These are phyloP conservation scores for Akanthomyces uredinophilus DNA, from an alignment of 2,329 filamentous ascomycete species.

Conservation along the genomic window DNA sequence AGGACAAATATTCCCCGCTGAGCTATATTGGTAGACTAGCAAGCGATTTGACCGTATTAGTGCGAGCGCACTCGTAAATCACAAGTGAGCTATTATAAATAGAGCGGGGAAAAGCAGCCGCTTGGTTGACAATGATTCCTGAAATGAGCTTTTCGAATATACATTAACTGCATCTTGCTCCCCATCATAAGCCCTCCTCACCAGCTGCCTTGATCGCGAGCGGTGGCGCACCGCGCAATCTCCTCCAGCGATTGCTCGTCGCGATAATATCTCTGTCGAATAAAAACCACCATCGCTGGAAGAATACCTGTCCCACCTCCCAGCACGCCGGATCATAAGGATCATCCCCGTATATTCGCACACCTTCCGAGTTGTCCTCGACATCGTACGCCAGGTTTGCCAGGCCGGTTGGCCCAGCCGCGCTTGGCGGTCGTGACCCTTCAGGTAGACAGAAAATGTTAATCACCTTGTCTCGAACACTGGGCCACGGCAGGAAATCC, in stretches of 20 bases:
- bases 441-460: constrained; percentile 45
- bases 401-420: constrained; percentile 42
- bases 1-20: too few relatives aligned
- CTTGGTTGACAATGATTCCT: neutral
- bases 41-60: too few relatives aligned
- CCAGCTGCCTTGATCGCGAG: constrained; percentile 17
- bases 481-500: constrained; percentile 55
- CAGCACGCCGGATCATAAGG: constrained; percentile 44
- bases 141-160: neutral
- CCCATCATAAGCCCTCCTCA: neutral
- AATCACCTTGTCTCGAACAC: constrained; percentile 48
- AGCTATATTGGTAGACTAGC: too few relatives aligned
- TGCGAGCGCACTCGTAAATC: too few relatives aligned
- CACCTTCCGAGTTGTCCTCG: constrained; percentile 49
- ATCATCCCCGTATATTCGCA: constrained; percentile 44
- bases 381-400: constrained; percentile 52
- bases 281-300: constrained; percentile 57
- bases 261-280: constrained; percentile 50
- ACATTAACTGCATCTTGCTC: neutral
- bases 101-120: too few relatives aligned
- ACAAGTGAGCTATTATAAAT: too few relatives aligned
- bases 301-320: constrained; percentile 55
- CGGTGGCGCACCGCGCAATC: constrained; percentile 38
- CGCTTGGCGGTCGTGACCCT: constrained; percentile 40
- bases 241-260: constrained; percentile 47